Percentiles rank a stretch among this genome's conserved stretches.
Conservation (phyloP, 768 basidiomycete species). For the Collybiopsis luxurians region DNA sequence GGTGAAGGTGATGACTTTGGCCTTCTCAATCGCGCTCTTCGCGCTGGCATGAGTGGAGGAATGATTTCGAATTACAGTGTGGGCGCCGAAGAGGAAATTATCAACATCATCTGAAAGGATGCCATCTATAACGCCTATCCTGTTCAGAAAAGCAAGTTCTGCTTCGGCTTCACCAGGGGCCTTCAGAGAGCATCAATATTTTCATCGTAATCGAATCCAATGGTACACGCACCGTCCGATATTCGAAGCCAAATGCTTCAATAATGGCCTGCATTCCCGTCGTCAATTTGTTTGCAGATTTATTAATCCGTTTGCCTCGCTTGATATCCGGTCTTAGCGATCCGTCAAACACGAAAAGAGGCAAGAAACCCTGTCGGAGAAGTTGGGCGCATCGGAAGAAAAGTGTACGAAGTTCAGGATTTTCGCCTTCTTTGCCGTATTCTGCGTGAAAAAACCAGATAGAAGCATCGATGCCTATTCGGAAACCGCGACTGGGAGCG, state of each 20-base stretch:
- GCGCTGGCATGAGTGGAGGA: conserved; percentile 64
- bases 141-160: conserved; percentile 80
- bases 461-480: conserved; percentile 80
- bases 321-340: conserved; percentile 81
- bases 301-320: conserved; percentile 69
- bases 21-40: conserved; percentile 70
- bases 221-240: conserved; percentile 50
- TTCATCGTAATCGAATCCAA: conserved; percentile 15
- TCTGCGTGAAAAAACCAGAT: conserved; percentile 59
- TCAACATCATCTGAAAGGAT: conserved; percentile 94
- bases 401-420: conserved; percentile 62
- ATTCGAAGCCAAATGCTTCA: conserved; percentile 78
- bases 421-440: conserved; percentile 55
- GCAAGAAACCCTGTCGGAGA: conserved; percentile 75
- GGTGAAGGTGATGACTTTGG: conserved; percentile 54
- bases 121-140: conserved; percentile 80
- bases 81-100: conserved; percentile 87
- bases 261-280: conserved; percentile 78
- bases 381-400: conserved; percentile 85
- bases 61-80: conserved; percentile 80
- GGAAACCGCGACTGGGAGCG: conserved; percentile 72
- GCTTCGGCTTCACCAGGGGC: conserved; percentile 75
- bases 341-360: conserved; percentile 92
- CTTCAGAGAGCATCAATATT: conserved; percentile 24
- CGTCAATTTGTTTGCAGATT: conserved; percentile 60